These are phyloP conservation scores for Fraxinus anomala DNA, from an alignment of 257 asterid species.

Conservation along the genomic window DNA sequence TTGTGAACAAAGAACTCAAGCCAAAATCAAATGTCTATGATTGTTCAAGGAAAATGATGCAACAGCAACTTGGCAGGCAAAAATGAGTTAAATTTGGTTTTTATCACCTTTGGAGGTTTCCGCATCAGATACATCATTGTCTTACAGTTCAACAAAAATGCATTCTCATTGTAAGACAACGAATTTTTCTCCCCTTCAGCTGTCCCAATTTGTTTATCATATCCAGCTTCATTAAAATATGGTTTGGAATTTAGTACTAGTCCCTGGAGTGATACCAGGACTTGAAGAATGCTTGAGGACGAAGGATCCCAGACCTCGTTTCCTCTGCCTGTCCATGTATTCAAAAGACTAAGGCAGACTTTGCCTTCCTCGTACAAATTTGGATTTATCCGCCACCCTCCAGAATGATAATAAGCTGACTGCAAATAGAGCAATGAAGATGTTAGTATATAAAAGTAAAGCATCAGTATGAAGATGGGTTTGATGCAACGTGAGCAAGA, in stretches of 20 bases:
- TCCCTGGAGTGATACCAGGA: slow-evolving; percentile 97
- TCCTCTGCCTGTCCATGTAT: slow-evolving; percentile 99
- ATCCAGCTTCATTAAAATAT: slow-evolving; percentile 96
- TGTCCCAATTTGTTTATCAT: slow-evolving; percentile 95
- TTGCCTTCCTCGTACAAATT: slow-evolving; percentile 98
- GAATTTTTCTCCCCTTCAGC: slow-evolving; percentile 99
- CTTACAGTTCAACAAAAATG: slow-evolving; percentile 91
- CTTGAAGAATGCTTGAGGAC: slow-evolving; percentile 96
- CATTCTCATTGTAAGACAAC: slow-evolving; percentile 89
- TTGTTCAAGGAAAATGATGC: background rate
- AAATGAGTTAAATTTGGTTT: slow-evolving; percentile 3
- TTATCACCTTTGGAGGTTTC: slow-evolving; percentile 87
- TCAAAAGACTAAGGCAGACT: slow-evolving; percentile 96
- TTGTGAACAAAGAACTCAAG: background rate
- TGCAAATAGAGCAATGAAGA: slow-evolving; percentile 35
- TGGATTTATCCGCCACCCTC: slow-evolving; percentile 99
- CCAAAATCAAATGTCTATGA: background rate
- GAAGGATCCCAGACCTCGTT: slow-evolving; percentile 97
- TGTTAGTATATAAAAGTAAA: slow-evolving; percentile 11
- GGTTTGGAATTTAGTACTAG: slow-evolving; percentile 89
- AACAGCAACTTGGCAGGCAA: slow-evolving; percentile 9
- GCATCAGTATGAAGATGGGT: slow-evolving; percentile 1
- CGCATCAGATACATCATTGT: slow-evolving; percentile 90
- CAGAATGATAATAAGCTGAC: slow-evolving; percentile 96
- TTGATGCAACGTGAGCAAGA: background rate